Percentiles rank a stretch among this genome's conserved stretches.
These are phyloP conservation scores for Ceratobasidium papillatum DNA, from an alignment of 1,284 basidiomycete genomes.

Conservation along the genomic window DNA sequence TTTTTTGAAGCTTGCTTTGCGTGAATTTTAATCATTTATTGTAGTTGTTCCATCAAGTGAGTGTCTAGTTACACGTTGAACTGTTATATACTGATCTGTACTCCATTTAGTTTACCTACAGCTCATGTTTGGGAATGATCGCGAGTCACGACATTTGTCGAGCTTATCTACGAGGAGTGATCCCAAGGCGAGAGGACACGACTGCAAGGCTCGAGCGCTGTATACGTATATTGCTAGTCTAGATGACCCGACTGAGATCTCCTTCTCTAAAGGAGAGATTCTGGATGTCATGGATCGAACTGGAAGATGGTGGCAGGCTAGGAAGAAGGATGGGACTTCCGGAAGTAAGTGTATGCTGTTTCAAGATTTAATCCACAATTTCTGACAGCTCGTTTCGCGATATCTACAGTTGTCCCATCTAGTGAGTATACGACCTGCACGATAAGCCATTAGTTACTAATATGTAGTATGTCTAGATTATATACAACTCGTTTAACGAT, in stretches of 20 bases:
- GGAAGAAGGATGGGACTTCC: constrained; percentile 79
- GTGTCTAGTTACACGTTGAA: constrained; percentile 8
- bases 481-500: constrained; percentile 45
- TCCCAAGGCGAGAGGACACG: constrained; percentile 55
- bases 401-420: constrained; percentile 44
- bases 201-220: constrained; percentile 84
- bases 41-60: constrained; percentile 45
- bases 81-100: constrained; percentile 1
- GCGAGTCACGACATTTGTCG: too few relatives aligned
- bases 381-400: neutral
- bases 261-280: constrained; percentile 92
- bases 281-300: constrained; percentile 94
- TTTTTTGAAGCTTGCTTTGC: neutral
- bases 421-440: constrained; percentile 38
- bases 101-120: constrained; percentile 45
- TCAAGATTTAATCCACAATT: neutral
- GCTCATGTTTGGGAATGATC: too few relatives aligned
- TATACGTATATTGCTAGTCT: constrained; percentile 91
- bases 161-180: too few relatives aligned
- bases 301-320: constrained; percentile 97
- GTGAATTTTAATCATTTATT: neutral
- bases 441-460: neutral
- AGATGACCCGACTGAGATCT: constrained; percentile 98
- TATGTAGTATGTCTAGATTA: constrained; percentile 42
- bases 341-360: constrained; percentile 61